Percentiles rank a stretch among this genome's conserved stretches.
Evolutionary conservation across 1,139 yeast genomes (phyloP).

Genomic region (Suhomyces bribrorum): DNA sequence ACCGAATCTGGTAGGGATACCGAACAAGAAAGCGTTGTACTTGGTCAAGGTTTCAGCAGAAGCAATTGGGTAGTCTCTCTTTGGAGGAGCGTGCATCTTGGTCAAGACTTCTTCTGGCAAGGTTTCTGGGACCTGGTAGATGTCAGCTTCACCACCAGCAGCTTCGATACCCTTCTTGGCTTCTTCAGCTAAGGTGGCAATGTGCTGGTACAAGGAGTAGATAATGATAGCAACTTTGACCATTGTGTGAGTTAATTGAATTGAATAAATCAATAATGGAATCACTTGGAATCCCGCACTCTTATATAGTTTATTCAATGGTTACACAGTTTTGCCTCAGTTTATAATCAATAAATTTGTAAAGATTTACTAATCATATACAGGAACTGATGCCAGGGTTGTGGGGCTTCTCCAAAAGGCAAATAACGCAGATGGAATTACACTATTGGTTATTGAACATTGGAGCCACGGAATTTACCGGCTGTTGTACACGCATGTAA

Average conservation of each 20-base stretch:
- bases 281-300: background rate
- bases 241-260: constrained; percentile 17
- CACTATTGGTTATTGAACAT: too few species aligned
- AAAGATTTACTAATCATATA: too few species aligned
- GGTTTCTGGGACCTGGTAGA: constrained; percentile 42
- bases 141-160: constrained; percentile 41
- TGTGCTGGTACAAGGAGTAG: constrained; percentile 41
- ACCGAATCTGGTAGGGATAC: constrained; percentile 43
- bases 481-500: too few species aligned
- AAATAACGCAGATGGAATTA: too few species aligned
- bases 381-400: too few species aligned
- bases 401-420: too few species aligned
- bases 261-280: background rate
- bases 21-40: constrained; percentile 41
- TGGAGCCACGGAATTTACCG: too few species aligned
- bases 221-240: constrained; percentile 40
- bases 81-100: constrained; percentile 34
- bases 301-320: background rate
- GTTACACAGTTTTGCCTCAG: too few species aligned
- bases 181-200: constrained; percentile 36
- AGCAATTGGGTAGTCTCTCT: constrained; percentile 36
- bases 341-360: too few species aligned
- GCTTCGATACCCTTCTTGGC: constrained; percentile 39
- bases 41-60: constrained; percentile 31
- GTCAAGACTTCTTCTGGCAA: constrained; percentile 32